A percentile compares a stretch with the other conserved stretches of the same genome.
Conservation (phyloP, 345 rosid species). For the Angophora floribunda region DNA sequence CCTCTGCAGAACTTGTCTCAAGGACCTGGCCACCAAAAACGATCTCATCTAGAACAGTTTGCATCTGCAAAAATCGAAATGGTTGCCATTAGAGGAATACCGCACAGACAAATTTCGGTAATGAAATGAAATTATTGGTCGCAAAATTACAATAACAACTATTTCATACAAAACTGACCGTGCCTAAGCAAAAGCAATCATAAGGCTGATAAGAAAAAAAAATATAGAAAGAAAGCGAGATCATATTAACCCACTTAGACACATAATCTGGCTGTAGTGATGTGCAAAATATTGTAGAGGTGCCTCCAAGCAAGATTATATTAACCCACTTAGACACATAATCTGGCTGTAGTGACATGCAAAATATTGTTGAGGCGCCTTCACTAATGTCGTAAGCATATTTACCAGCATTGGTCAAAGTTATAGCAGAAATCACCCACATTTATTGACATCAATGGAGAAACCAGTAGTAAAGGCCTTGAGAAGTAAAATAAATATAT, state of each 20-base stretch:
- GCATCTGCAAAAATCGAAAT: conserved; percentile 42
- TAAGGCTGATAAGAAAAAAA: background rate
- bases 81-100: background rate
- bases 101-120: background rate
- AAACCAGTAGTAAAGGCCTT: background rate
- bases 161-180: background rate
- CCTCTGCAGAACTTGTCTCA: conserved; percentile 81
- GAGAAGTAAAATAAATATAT: background rate
- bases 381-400: background rate
- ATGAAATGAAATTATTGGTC: background rate
- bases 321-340: background rate
- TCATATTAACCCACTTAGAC: background rate
- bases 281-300: background rate
- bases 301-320: background rate
- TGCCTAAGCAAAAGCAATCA: background rate
- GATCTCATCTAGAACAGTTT: conserved; percentile 72
- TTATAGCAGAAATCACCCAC: background rate
- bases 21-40: conserved; percentile 91
- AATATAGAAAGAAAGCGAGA: background rate
- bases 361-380: background rate
- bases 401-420: background rate
- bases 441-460: background rate
- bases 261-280: background rate
- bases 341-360: background rate
- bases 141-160: background rate